Evolutionary conservation across 352 stramenopile species (phyloP), one percentile per base, ranked within the genome.

Genomic region (Phytophthora pini): DNA sequence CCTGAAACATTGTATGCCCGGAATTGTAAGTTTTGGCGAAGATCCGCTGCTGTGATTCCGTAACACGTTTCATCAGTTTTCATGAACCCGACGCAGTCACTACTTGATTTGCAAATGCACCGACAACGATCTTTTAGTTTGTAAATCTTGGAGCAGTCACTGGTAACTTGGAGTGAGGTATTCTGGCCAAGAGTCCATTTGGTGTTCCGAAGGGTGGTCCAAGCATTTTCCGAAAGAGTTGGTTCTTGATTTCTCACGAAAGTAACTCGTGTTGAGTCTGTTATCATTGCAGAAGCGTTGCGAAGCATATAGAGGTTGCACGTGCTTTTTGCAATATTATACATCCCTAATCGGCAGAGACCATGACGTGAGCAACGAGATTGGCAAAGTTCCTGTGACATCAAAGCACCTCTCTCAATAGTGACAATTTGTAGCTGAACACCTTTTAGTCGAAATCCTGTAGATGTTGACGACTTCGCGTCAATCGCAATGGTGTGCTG

Each of bases 241-340:
- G 62, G 22, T 32, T 83, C 68, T 20, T 50, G 5, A n/a, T 48
- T 51, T 32, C 74, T 69, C 36, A 78, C 54, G 27, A 78, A 80
- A 7, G 65, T 49, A 0, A 47, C n/a, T 9, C 55, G 59, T 31
- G 12, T 75, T 9, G 62, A 49, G 63, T 89, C 80, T 29, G 40
- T 44, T 3, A 47, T 24, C 15, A 77, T 31, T 3, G 49, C 53
- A 7, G 57, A 68, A 12, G 45, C 43, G 36, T 77, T 84, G 24
- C 29, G 49, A 46, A 63, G 49, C 78, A 87, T 88, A 20, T 72
- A 88, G 8, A 89, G 36, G 20, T 59, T 82, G 52, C 80, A 89
- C 8, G 72, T 63, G 20, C 61, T 76, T 1, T 72, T 61, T 5
- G 22, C 48, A 36, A 29, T 77, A 31, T 73, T 79, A 40, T 79